A percentile compares a stretch with the other conserved stretches of the same genome.
Evolutionary conservation across 768 basidiomycete species (phyloP).

Genomic region (Leucosporidium yakuticum): DNA sequence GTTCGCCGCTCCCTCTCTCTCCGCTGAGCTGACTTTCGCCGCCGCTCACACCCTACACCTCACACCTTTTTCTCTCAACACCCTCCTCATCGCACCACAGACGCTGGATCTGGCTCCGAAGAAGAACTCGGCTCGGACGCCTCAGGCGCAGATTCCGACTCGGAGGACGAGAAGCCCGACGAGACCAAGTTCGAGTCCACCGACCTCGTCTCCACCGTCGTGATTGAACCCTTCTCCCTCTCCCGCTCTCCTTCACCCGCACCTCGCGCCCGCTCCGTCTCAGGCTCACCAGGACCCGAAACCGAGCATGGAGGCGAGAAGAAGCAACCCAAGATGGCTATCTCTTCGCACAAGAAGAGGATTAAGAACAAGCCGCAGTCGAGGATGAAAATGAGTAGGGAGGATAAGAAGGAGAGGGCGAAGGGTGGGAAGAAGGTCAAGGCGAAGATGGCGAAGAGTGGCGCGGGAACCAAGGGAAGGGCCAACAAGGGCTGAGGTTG

Average conservation of each 20-base stretch:
- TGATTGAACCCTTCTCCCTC: constrained; percentile 23
- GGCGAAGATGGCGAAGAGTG: constrained; percentile 18
- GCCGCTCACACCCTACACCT: no score
- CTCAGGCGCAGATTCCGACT: background rate
- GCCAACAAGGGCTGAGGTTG: constrained; percentile 3
- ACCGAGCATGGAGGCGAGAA: background rate
- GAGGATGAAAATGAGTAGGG: constrained; percentile 22
- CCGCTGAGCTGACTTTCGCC: no score
- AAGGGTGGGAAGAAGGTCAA: constrained; percentile 28
- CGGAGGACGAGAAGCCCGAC: background rate
- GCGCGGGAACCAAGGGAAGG: constrained; percentile 30
- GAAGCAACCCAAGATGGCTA: constrained; percentile 1
- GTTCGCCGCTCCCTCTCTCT: background rate
- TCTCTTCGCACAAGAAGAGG: constrained; percentile 22
- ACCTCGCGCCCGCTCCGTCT: background rate
- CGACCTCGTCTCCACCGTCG: constrained; percentile 27
- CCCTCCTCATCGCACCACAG: background rate
- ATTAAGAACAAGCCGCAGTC: constrained; percentile 19
- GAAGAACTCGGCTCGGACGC: background rate
- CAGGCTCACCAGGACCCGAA: background rate
- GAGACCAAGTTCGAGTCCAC: constrained; percentile 16
- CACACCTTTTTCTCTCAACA: background rate
- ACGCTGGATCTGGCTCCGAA: background rate
- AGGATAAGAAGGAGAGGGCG: constrained; percentile 31
- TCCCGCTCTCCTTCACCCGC: constrained; percentile 31